Evolutionary conservation across 176 grass and related monocot species (phyloP).

Genomic region (Poa pratensis): DNA sequence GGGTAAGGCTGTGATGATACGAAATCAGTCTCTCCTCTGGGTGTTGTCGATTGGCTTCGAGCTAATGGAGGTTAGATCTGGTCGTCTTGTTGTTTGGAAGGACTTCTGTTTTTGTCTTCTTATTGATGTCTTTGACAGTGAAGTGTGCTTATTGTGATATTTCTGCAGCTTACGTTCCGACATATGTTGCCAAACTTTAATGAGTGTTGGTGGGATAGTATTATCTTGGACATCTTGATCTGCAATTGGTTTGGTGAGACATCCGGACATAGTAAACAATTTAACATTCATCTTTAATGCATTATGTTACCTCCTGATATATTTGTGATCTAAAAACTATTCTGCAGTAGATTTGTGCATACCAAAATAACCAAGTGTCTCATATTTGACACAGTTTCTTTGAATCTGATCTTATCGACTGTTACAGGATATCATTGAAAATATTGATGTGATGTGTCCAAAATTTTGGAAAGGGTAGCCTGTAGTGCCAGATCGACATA

Average conservation of each 20-base stretch:
- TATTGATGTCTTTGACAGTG: slow-evolving; percentile 31
- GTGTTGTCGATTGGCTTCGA: slow-evolving; percentile 95
- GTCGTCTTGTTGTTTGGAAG: slow-evolving; percentile 24
- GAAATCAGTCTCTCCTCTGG: slow-evolving; percentile 95
- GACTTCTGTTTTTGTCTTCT: slow-evolving; percentile 25
- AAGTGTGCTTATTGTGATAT: slow-evolving; percentile 40
- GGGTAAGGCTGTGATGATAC: slow-evolving; percentile 99
- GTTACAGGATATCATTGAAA: slow-evolving; percentile 35
- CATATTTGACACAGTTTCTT: slow-evolving; percentile 37
- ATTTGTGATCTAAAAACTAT: slow-evolving; percentile 5
- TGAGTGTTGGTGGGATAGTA: slow-evolving; percentile 99
- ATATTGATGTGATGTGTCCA: slow-evolving; percentile 20
- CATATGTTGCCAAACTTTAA: slow-evolving; percentile 99
- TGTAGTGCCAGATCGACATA: slow-evolving; percentile 1
- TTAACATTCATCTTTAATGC: neutral
- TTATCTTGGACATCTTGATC: slow-evolving; percentile 95
- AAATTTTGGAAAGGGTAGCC: neutral
- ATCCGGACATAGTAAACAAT: slow-evolving; percentile 22
- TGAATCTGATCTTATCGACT: slow-evolving; percentile 35
- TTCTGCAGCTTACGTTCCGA: slow-evolving; percentile 89
- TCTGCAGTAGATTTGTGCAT: neutral
- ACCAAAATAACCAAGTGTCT: neutral
- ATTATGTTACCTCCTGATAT: slow-evolving; percentile 18
- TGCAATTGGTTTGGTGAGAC: slow-evolving; percentile 99
- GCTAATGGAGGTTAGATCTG: slow-evolving; percentile 88